A percentile compares a stretch with the other conserved stretches of the same genome.
Evolutionary conservation across 352 stramenopile genomes (phyloP).

Genomic region (Peronospora destructor): DNA sequence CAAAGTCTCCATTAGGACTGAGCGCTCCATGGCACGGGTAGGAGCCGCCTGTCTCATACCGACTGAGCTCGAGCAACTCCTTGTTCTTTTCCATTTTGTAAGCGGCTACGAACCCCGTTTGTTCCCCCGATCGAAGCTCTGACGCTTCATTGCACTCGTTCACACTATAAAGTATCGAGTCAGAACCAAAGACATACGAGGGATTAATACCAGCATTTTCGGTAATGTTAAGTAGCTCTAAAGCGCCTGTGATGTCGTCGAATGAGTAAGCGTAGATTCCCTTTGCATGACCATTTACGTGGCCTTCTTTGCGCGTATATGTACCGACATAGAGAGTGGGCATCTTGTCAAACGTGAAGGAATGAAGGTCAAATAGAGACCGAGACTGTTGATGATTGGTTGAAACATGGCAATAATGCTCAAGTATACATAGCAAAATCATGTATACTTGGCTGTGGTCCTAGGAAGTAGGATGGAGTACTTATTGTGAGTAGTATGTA

Average conservation of each 20-base stretch:
- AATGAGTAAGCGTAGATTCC: constrained; percentile 67
- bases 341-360: constrained; percentile 5
- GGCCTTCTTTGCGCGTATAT: constrained; percentile 75
- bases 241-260: constrained; percentile 37
- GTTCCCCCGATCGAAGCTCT: constrained; percentile 14
- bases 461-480: too few species aligned
- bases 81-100: constrained; percentile 40
- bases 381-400: too few species aligned
- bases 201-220: constrained; percentile 60
- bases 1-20: constrained; percentile 37
- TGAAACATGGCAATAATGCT: too few species aligned
- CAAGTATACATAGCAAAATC: too few species aligned
- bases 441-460: too few species aligned
- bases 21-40: constrained; percentile 64
- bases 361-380: too few species aligned
- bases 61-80: constrained; percentile 38
- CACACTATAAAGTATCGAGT: constrained; percentile 46
- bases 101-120: constrained; percentile 55
- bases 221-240: constrained; percentile 42
- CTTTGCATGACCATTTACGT: constrained; percentile 72
- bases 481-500: too few species aligned
- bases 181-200: constrained; percentile 47
- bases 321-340: constrained; percentile 69
- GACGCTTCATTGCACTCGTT: constrained; percentile 63
- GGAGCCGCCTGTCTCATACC: constrained; percentile 44